phyloP scores from a whole-genome alignment of 192 early-diverging fungal genomes.

The Kickxella alabastrina region DNA sequence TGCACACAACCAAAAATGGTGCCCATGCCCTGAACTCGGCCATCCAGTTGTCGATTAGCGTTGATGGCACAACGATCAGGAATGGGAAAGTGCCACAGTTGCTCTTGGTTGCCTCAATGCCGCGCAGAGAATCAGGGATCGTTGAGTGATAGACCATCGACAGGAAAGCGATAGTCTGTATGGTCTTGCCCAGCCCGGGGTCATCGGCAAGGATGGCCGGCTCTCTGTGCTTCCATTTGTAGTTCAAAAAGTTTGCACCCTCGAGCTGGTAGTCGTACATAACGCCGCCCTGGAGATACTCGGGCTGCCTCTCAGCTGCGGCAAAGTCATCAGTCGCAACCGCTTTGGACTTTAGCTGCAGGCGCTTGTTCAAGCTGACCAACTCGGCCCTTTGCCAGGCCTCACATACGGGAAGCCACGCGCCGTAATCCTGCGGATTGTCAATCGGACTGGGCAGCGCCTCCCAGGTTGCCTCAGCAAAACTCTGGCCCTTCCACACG shows the following conservation, averaged over 20 bases:
- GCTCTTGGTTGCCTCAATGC: slow-evolving; percentile 20
- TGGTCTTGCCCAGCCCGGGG: slow-evolving; percentile 92
- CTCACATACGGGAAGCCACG: not conserved
- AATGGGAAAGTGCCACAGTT: slow-evolving; percentile 83
- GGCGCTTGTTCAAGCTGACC: slow-evolving; percentile 18
- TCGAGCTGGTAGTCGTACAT: slow-evolving; percentile 88
- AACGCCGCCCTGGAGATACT: slow-evolving; percentile 71
- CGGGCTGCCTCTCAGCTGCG: slow-evolving; percentile 67
- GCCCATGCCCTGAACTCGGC: slow-evolving; percentile 91
- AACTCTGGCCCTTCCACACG: slow-evolving; percentile 18
- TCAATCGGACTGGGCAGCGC: slow-evolving; percentile 19
- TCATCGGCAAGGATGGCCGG: slow-evolving; percentile 96
- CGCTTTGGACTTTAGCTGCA: not conserved
- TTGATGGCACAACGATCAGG: slow-evolving; percentile 89
- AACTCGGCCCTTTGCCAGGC: slow-evolving; percentile 2
- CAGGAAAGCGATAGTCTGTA: slow-evolving; percentile 90
- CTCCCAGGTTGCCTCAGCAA: slow-evolving; percentile 32
- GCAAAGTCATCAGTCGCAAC: not conserved
- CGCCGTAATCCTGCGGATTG: slow-evolving; percentile 9
- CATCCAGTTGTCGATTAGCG: slow-evolving; percentile 90
- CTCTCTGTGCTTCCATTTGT: slow-evolving; percentile 77
- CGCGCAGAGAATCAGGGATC: not conserved
- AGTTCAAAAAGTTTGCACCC: slow-evolving; percentile 91
- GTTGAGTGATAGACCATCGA: slow-evolving; percentile 63
- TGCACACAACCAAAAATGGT: slow-evolving; percentile 82